Base-by-base conservation (phyloP, 2,329 filamentous ascomycete species). In the Hymenoscyphus salicellus region DNA sequence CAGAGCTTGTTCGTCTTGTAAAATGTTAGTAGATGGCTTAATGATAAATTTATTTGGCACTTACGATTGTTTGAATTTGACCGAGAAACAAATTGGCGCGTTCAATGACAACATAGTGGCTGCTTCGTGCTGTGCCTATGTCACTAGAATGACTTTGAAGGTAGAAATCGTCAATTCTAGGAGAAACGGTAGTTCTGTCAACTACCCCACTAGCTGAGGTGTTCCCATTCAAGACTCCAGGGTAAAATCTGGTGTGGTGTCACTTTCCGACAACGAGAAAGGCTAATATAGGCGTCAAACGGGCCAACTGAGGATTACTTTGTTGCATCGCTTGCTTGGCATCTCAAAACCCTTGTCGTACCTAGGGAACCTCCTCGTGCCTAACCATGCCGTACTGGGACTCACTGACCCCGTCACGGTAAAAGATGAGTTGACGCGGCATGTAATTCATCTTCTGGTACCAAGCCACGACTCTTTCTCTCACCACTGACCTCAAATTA, bases 221-320 rank as follows among this genome's bases (percentile, higher is more conserved):
- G n/a, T 43, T 43, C 16, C 14, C 38, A 43, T n/a, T 43, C 8
- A 17, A 17, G n/a, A 2, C 16, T n/a, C 14, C 38, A 5, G 38
- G 38, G 38, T 43, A 43, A 69, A 81, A 79, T 0, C 79, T 75
- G 1, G 75, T 75, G 64, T 78, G 70, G 64, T 82, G 80, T 0
- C 79, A 73, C 63, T 81, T 81, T 4, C 69, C 72, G 5, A 76
- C 76, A 5, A 81, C 65, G 4, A 81, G 36, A n/a, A 76, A n/a
- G n/a, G 20, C 10, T 8, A 46, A 17, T 46, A 1, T n/a, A 20
- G 10, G 20, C 6, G 43, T 46, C 32, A 7, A 36, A 36, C 2
- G 20, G 41, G 17, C 17, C n/a, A 6, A 10, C 17, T 10, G 43
- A n/a, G n/a, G 43, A 2, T 46, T 20, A 1, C 5, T 46, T 46